Percentiles rank a stretch among this genome's conserved stretches.
Evolutionary conservation across 345 rosid species (phyloP).

Genomic region (Diplotaxis tenuifolia): DNA sequence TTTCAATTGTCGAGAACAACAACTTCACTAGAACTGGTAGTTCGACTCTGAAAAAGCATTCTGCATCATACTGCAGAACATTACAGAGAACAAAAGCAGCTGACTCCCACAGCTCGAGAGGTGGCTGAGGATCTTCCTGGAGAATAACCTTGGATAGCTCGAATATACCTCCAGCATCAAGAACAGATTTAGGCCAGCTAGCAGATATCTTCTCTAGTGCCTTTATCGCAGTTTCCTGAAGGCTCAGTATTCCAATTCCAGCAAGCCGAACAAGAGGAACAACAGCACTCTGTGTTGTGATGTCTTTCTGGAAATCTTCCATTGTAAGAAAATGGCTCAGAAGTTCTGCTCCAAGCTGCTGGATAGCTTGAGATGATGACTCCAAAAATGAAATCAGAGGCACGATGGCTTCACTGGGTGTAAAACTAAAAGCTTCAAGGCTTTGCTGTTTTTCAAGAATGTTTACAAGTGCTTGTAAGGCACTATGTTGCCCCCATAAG

Average conservation of each 20-base stretch:
- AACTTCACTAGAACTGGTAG: slow-evolving; percentile 72
- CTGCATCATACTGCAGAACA: slow-evolving; percentile 50
- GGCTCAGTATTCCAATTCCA: slow-evolving; percentile 71
- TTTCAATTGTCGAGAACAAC: slow-evolving; percentile 69
- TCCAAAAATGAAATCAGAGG: slow-evolving; percentile 81
- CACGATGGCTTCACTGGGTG: slow-evolving; percentile 81
- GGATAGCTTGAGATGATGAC: slow-evolving; percentile 85
- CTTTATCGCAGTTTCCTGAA: slow-evolving; percentile 82
- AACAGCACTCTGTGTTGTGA: slow-evolving; percentile 76
- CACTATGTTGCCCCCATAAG: slow-evolving; percentile 90
- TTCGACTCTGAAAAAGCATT: slow-evolving; percentile 73
- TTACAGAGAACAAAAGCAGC: slow-evolving; percentile 80
- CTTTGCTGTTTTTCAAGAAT: slow-evolving; percentile 87
- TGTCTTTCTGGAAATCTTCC: slow-evolving; percentile 85
- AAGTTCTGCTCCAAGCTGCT: slow-evolving; percentile 86
- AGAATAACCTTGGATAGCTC: slow-evolving; percentile 81
- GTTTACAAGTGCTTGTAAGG: slow-evolving; percentile 84
- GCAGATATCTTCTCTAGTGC: slow-evolving; percentile 74
- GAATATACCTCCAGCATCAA: slow-evolving; percentile 76
- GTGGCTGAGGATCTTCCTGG: slow-evolving; percentile 86
- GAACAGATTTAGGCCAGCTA: slow-evolving; percentile 90
- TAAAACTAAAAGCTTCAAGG: slow-evolving; percentile 65
- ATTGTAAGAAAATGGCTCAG: slow-evolving; percentile 83
- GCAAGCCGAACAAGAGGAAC: slow-evolving; percentile 87
- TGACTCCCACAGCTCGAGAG: slow-evolving; percentile 78